Percentiles rank a stretch among this genome's conserved stretches.
Evolutionary conservation across 1,284 basidiomycete genomes (phyloP).

Genomic region (Melampsora allii-populina): DNA sequence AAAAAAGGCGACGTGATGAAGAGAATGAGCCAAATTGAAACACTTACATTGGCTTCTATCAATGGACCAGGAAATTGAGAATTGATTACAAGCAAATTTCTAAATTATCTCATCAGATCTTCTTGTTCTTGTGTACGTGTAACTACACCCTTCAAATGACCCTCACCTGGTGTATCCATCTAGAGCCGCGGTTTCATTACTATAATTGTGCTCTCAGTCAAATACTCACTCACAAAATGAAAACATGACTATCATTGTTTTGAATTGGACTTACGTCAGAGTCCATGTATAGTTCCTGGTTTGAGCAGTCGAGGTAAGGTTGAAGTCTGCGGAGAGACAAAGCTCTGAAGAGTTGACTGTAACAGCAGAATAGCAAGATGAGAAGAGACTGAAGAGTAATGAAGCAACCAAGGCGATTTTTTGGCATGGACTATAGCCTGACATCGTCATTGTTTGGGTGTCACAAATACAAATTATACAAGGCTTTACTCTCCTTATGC

Average conservation of each 20-base stretch:
- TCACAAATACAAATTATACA: neutral
- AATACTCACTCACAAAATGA: neutral
- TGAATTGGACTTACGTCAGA: neutral
- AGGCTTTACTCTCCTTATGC: neutral
- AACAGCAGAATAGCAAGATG: neutral
- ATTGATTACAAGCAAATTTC: conserved; percentile 55
- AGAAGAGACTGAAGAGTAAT: neutral
- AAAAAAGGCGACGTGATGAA: neutral
- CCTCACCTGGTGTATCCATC: neutral
- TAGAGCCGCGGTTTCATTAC: neutral
- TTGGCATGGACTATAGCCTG: too few species aligned
- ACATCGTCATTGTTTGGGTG: neutral
- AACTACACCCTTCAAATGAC: neutral
- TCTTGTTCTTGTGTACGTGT: neutral
- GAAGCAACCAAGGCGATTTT: neutral
- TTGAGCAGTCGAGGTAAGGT: conserved; percentile 1
- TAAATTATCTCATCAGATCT: neutral
- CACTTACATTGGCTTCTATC: conserved; percentile 52
- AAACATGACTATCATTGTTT: neutral
- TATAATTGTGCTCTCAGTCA: neutral
- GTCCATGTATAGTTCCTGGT: neutral
- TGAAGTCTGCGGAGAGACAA: neutral
- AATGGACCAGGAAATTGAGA: conserved; percentile 58
- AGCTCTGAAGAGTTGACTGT: conserved; percentile 1
- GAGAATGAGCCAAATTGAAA: neutral